Evolutionary conservation across 768 basidiomycete genomes (phyloP), one percentile per base, ranked within the genome.

Genomic region (Boletus reticuloceps): DNA sequence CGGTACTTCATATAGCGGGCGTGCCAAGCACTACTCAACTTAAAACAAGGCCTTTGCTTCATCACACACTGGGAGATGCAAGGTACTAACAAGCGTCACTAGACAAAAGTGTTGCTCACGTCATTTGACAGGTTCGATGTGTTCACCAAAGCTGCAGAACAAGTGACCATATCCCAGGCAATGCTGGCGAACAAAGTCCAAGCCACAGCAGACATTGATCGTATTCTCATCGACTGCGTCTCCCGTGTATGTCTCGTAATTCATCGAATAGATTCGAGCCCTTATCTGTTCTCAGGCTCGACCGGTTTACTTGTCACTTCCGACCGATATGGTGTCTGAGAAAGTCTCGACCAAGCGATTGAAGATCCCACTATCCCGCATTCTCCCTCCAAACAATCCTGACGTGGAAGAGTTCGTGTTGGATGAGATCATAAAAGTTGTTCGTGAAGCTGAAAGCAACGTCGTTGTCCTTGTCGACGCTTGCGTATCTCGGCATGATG

Each of bases 1-100:
- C 94, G 9, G 81, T 96, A 2, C 76, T 98, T 13, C 94, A 96
- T 64, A 80, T 98, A 49, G 94, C 87, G 31, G 94, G 94, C 41
- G 82, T 82, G 1, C 93, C 94, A 1, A 86, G 82, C 62, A 91
- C 88, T 5, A 60, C 72, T 14, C 85, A 94, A 61, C 87, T 92
- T 62, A 84, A 82, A 69, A 72, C 74, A 20, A 82, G 82, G 49
- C 86, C 90, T 5, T 75, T 94, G 68, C 78, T 96, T 29, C 94
- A 95, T 64, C 94, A 95, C 63, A 94, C 92, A 0, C 81, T 95
- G 12, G 93, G 92, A 39, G 88, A 94, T 61, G 91, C 88, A 57
- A 79, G 85, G 85, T 84, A 61, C 62, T 20, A 6, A 8, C 20
- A 31, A 41, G 7, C 0, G 8, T 14, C 39, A 12, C 29, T 51